Conservation (phyloP, 2,329 filamentous ascomycete genomes). For the Malbranchea cinnamomea region DNA sequence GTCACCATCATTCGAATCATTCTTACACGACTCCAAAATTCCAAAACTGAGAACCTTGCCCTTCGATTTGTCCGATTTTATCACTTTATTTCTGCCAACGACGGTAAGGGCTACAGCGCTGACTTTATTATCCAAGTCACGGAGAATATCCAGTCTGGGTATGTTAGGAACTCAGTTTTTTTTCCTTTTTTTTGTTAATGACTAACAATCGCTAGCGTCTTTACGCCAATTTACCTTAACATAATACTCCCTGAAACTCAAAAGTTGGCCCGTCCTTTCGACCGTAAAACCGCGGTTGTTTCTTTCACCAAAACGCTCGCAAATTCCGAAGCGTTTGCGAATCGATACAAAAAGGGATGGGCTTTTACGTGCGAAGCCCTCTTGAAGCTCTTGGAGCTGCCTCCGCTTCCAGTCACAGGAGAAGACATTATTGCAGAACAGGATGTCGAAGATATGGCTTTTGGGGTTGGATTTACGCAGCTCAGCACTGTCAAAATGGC, state of each 20-base stretch:
- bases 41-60: conserved; percentile 69
- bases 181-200: conserved; percentile 1
- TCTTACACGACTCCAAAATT: conserved; percentile 56
- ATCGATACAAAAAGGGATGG: conserved; percentile 80
- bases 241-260: conserved; percentile 83
- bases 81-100: conserved; percentile 69
- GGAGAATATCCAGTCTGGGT: conserved; percentile 62
- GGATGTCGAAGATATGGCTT: conserved; percentile 87
- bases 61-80: conserved; percentile 87
- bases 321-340: conserved; percentile 69
- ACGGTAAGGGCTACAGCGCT: conserved; percentile 69
- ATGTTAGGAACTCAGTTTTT: no score
- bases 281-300: conserved; percentile 86
- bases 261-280: conserved; percentile 70
- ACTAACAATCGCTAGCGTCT: conserved; percentile 25
- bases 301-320: conserved; percentile 86
- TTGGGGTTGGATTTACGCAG: conserved; percentile 86
- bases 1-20: conserved; percentile 65
- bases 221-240: conserved; percentile 68
- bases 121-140: conserved; percentile 82
- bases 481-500: conserved; percentile 76
- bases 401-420: conserved; percentile 55
- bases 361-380: conserved; percentile 77
- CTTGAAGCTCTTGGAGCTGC: conserved; percentile 76
- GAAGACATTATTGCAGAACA: conserved; percentile 71